Evolutionary conservation across 495 filamentous ascomycete genomes (phyloP), one percentile per base, ranked within the genome.

Genomic region (Neurospora cerealis): DNA sequence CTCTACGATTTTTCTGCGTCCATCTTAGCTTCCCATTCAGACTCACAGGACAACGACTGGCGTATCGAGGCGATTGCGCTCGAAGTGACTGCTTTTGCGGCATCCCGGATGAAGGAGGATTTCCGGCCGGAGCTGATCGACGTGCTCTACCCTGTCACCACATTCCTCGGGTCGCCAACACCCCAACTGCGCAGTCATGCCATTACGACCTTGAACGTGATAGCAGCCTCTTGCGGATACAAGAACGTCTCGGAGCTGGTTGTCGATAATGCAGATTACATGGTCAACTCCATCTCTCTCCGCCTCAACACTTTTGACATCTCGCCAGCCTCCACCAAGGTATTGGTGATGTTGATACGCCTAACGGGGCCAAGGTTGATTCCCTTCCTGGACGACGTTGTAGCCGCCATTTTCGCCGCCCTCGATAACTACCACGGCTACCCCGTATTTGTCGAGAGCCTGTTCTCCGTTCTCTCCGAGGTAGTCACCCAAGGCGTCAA

Each of bases 341-440:
- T 98, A 0, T 84, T 99, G 17, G 86, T 92, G 11, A 98, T 99
- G 94, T 96, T 99, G 93, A 87, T 98, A 71, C 90, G 88, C 34
- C 85, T 99, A 39, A 92, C 93, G 66, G 96, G 96, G 9, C 90
- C 93, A 10, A 86, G 84, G 39, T 82, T 99, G 9, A 85, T 98
- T 34, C 94, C 95, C 0, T 98, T 93, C 79, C 83, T 99, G 28
- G 96, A 98, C 76, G 96, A 99, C 79, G 87, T 96, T 19, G 89
- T 98, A 0, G 91, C 89, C 10, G 93, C 92, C 4, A 93, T 98
- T 32, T 98, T 99, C 77, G 92, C 91, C 0, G 93, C 96, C 4
- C 80, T 99, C 40, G 95, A 97, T 74, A 89, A 92, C 74, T 98
- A 94, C 77, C 96, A 99, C 81, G 96, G 96, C 5, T 98, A 98